Evolutionary conservation across 2,329 filamentous ascomycete species (phyloP), one percentile per base, ranked within the genome.

Genomic region (Chrysoporthe austroafricana): DNA sequence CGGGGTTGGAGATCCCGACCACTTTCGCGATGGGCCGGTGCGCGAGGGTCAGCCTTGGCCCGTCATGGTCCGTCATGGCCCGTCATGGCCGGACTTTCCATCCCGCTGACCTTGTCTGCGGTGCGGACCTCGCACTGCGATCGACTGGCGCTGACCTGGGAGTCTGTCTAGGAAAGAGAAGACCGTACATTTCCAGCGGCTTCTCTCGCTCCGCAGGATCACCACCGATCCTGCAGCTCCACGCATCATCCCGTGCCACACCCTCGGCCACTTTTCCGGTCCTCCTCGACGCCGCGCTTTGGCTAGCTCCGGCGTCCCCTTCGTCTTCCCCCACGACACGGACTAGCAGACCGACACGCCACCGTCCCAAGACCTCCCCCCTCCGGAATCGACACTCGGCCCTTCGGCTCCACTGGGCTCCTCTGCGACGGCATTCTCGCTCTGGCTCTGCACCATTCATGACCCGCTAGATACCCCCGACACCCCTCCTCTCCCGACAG

Each of bases 361-460:
- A 57, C 52, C 52, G 52, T 36, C 63, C 65, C 44, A 34, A 9
- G 54, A 57, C 46, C 52, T 34, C 18, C 6, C 8, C 9, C 5
- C 34, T 58, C 39, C 56, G 56, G 43, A 50, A 61, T 69, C 64
- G 60, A 57, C 63, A 39, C 52, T 63, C 62, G 62, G 59, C 44
- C 42, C 7, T 21, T 64, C 66, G 21, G 39, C 39, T 60, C 42
- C 48, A 34, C 32, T 32, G 39, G 36, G 60, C 67, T 32, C 46
- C 32, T 36, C 42, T 48, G 4, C 26, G 42, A 18, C 63, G 52
- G 46, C 54, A 44, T 52, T n/a, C 43, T 50, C 43, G 63, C 36
- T 34, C 59, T 13, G 8, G 9, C 42, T 59, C 54, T 68, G 54
- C 44, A 77, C 71, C 73, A 72, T 39, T 75, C 76, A 67, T 78